Conservation (phyloP, 2,329 filamentous ascomycete genomes). For the Arthrocladium fulminans region DNA sequence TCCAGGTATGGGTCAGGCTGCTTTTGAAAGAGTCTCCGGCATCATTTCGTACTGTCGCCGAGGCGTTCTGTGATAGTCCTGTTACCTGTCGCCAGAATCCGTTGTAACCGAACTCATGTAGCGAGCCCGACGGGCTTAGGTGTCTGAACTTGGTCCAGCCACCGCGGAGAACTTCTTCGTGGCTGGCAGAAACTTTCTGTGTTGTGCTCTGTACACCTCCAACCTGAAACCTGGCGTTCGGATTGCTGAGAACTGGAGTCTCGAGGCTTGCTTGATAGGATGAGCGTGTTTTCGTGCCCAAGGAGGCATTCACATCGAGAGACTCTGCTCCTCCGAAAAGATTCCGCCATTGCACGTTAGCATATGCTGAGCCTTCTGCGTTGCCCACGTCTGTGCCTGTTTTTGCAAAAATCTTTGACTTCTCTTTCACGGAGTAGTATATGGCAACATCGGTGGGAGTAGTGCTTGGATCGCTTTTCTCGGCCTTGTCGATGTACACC, state of each 20-base stretch:
- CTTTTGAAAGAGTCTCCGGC: slow-evolving; percentile 89
- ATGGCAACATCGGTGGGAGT: slow-evolving; percentile 73
- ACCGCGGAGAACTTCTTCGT: slow-evolving; percentile 80
- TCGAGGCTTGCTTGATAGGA: slow-evolving; percentile 83
- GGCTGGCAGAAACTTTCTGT: slow-evolving; percentile 84
- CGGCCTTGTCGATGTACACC: slow-evolving; percentile 71
- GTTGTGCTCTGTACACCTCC: slow-evolving; percentile 77
- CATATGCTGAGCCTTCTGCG: slow-evolving; percentile 86
- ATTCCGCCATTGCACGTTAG: slow-evolving; percentile 79
- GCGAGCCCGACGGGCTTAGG: slow-evolving; percentile 55
- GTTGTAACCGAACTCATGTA: slow-evolving; percentile 71
- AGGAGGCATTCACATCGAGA: slow-evolving; percentile 73
- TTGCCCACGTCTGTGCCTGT: slow-evolving; percentile 93
- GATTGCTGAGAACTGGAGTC: slow-evolving; percentile 73
- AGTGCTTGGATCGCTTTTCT: slow-evolving; percentile 57
- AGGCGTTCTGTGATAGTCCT: slow-evolving; percentile 63
- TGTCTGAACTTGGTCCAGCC: slow-evolving; percentile 69
- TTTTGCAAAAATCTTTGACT: slow-evolving; percentile 75
- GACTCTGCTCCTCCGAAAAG: slow-evolving; percentile 90
- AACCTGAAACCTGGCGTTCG: slow-evolving; percentile 67
- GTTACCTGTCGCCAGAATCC: slow-evolving; percentile 85
- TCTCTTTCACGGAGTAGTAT: slow-evolving; percentile 67
- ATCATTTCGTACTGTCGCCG: slow-evolving; percentile 70
- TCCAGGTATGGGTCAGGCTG: slow-evolving; percentile 71
- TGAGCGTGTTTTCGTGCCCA: slow-evolving; percentile 82